A percentile compares a stretch with the other conserved stretches of the same genome.
Conservation (phyloP, 495 filamentous ascomycete genomes). For the Lentithecium fluviatile region DNA sequence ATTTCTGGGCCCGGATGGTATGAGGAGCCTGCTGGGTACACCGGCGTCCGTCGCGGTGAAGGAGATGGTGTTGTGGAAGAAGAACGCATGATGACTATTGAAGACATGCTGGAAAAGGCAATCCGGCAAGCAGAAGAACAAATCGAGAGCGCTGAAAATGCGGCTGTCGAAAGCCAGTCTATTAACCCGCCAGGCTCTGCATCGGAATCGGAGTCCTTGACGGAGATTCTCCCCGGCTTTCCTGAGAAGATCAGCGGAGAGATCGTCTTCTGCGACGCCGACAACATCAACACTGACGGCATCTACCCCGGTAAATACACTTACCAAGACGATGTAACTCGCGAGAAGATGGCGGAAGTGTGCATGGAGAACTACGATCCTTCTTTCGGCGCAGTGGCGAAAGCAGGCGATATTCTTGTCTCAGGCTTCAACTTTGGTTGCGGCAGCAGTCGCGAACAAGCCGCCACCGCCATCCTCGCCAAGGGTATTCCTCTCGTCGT, state of each 20-base stretch:
- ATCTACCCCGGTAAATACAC: slow-evolving; percentile 93
- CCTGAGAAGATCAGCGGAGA: slow-evolving; percentile 64
- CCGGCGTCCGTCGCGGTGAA: slow-evolving; percentile 67
- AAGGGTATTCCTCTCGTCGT: slow-evolving; percentile 82
- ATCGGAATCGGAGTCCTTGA: slow-evolving; percentile 38
- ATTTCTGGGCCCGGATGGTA: slow-evolving; percentile 84
- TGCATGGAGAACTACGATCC: slow-evolving; percentile 93
- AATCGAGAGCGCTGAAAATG: slow-evolving; percentile 54
- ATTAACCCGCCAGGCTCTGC: slow-evolving; percentile 3
- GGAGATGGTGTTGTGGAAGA: slow-evolving; percentile 63
- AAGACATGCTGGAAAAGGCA: slow-evolving; percentile 67
- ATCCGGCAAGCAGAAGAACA: slow-evolving; percentile 64
- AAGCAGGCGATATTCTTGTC: slow-evolving; percentile 75
- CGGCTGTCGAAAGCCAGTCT: slow-evolving; percentile 21
- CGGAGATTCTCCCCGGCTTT: slow-evolving; percentile 68
- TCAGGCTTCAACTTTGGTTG: slow-evolving; percentile 90
- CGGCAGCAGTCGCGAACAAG: slow-evolving; percentile 79
- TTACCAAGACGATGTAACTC: slow-evolving; percentile 80
- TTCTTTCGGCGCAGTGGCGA: slow-evolving; percentile 59
- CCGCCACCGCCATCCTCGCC: slow-evolving; percentile 83
- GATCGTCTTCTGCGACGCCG: slow-evolving; percentile 68
- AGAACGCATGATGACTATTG: slow-evolving; percentile 61
- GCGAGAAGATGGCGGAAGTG: slow-evolving; percentile 77
- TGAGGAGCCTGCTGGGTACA: slow-evolving; percentile 62
- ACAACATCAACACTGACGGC: slow-evolving; percentile 74